A percentile compares a stretch with the other conserved stretches of the same genome.
Conservation (phyloP, 192 early-diverging fungal genomes). For the Phlyctochytrium planicorne region DNA sequence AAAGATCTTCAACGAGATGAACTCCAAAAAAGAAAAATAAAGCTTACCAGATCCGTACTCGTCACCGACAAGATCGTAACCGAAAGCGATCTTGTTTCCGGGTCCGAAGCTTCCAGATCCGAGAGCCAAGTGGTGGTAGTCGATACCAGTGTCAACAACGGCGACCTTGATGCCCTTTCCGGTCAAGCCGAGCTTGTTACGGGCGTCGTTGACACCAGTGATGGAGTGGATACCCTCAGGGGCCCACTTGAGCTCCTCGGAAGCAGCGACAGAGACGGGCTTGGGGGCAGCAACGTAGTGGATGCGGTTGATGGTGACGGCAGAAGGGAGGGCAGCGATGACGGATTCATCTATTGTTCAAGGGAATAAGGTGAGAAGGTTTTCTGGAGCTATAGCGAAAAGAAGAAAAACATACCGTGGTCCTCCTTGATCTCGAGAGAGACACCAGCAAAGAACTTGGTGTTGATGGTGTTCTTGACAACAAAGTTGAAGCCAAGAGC, state of each 20-base stretch:
- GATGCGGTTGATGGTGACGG: not conserved
- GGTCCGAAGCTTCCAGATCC: conserved; percentile 44
- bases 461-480: not conserved
- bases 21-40: not conserved
- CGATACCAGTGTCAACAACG: conserved; percentile 51
- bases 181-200: conserved; percentile 28
- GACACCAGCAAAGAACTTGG: not conserved
- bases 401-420: not conserved
- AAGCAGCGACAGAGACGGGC: not conserved
- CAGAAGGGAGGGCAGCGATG: not conserved
- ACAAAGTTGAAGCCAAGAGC: not conserved
- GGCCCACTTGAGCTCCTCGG: not conserved
- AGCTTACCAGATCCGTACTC: conserved; percentile 20
- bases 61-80: conserved; percentile 48
- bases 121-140: conserved; percentile 52
- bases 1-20: not conserved
- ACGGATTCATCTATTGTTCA: not conserved
- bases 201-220: conserved; percentile 39
- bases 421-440: not conserved
- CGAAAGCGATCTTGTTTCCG: conserved; percentile 39
- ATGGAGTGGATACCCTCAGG: conserved; percentile 8
- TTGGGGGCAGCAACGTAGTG: not conserved
- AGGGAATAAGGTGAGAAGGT: not conserved
- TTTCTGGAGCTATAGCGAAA: not conserved
- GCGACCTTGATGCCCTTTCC: conserved; percentile 52